Evolutionary conservation across 164 flowering plant genomes (phyloP).

Genomic region (Vitis labrusca): DNA sequence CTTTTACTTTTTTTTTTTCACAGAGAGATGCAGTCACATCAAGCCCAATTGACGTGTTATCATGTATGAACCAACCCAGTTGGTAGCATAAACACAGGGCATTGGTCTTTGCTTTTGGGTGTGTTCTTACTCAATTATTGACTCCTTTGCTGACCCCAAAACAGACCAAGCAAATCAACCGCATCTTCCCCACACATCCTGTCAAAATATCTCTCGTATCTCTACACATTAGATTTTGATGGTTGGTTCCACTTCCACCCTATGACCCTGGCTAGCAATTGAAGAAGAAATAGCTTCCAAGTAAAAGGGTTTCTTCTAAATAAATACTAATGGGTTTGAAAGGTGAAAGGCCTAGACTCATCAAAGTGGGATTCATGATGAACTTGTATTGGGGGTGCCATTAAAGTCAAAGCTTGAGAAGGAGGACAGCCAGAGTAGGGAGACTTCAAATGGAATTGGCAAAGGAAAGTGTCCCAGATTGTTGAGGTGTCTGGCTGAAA

Average conservation of each 20-base stretch:
- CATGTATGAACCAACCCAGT: not conserved
- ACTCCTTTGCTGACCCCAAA: not conserved
- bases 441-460: not conserved
- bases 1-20: not conserved
- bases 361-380: too few relatives aligned
- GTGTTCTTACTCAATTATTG: not conserved
- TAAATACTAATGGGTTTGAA: too few relatives aligned
- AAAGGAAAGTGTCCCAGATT: conserved; percentile 10
- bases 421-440: too few relatives aligned
- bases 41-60: conserved; percentile 9
- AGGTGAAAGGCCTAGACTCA: too few relatives aligned
- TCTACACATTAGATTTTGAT: not conserved
- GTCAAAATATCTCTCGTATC: not conserved
- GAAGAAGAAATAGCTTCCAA: too few relatives aligned
- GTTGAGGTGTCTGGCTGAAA: conserved; percentile 15
- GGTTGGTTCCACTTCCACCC: not conserved
- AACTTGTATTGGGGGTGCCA: too few relatives aligned
- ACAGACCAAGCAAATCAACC: not conserved
- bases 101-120: not conserved
- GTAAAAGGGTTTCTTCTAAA: too few relatives aligned
- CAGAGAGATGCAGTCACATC: conserved; percentile 18
- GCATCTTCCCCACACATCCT: conserved; percentile 1
- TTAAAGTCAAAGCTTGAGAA: too few relatives aligned
- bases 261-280: too few relatives aligned
- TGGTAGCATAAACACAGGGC: not conserved